Evolutionary conservation across 1,284 basidiomycete species (phyloP).

Genomic region (Puccinia horiana): DNA sequence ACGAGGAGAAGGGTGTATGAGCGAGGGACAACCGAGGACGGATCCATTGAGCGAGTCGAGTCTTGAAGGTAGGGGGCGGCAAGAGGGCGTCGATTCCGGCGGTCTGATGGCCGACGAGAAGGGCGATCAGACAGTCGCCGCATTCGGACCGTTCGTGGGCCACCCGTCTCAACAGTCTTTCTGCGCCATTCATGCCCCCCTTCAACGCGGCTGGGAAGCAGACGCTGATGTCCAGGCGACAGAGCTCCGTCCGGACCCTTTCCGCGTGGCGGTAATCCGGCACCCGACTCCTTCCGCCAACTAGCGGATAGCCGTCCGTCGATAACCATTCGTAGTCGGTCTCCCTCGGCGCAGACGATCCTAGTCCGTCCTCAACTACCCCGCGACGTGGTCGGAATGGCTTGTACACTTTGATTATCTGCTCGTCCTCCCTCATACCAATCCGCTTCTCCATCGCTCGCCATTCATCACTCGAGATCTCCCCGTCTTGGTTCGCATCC

Average conservation of each 20-base stretch:
- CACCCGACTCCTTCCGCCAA: background rate
- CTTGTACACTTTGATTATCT: constrained; percentile 61
- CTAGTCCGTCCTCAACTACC: constrained; percentile 1
- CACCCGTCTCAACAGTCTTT: background rate
- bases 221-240: background rate
- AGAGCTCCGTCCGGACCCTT: background rate
- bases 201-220: background rate
- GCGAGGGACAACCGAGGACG: background rate
- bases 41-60: background rate
- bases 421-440: constrained; percentile 83
- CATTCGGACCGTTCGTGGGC: constrained; percentile 5
- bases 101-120: background rate
- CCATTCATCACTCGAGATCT: background rate
- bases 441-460: constrained; percentile 79
- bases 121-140: constrained; percentile 37
- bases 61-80: background rate
- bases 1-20: background rate
- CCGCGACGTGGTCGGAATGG: background rate
- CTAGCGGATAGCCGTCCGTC: constrained; percentile 36
- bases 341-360: background rate
- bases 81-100: background rate
- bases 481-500: constrained; percentile 32
- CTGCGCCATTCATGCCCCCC: background rate
- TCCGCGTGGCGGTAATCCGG: constrained; percentile 2
- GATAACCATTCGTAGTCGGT: constrained; percentile 36